phyloP scores from a whole-genome alignment of 2,329 filamentous ascomycete genomes.

The Cytospora piceae region DNA sequence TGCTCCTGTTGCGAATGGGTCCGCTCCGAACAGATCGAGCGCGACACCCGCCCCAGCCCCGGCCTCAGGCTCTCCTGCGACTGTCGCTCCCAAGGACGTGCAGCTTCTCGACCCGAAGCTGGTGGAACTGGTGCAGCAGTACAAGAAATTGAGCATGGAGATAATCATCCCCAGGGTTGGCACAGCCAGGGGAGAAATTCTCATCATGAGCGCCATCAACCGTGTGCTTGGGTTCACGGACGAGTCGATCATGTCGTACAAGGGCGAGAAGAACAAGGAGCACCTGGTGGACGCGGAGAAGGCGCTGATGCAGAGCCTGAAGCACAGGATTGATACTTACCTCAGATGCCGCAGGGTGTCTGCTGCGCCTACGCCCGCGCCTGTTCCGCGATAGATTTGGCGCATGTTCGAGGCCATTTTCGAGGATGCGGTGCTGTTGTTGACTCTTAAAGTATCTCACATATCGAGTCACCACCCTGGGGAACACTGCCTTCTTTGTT shows the following conservation, averaged over 20 bases:
- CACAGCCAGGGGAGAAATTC: constrained; percentile 48
- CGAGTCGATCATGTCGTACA: constrained; percentile 41
- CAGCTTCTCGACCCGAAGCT: constrained; percentile 44
- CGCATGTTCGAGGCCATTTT: neutral
- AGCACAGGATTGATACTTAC: constrained; percentile 10
- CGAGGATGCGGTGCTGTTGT: neutral
- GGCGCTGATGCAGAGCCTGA: constrained; percentile 36
- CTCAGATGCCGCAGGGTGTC: constrained; percentile 1
- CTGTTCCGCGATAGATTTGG: constrained; percentile 10
- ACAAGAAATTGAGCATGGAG: constrained; percentile 51
- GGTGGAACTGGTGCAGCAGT: constrained; percentile 46
- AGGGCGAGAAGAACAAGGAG: constrained; percentile 35
- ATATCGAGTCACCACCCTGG: neutral
- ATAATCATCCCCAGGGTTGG: constrained; percentile 47
- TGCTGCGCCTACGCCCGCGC: constrained; percentile 5
- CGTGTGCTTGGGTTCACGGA: constrained; percentile 53
- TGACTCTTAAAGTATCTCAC: neutral
- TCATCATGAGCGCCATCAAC: constrained; percentile 55
- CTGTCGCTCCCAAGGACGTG: constrained; percentile 6
- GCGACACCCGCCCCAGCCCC: constrained; percentile 10
- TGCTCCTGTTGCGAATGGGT: neutral
- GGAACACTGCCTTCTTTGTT: neutral
- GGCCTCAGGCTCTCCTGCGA: constrained; percentile 14
- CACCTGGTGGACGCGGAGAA: constrained; percentile 40
- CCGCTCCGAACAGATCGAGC: constrained; percentile 13